Base-by-base conservation (phyloP, 805 yeast species). In the Saccharomycopsis olivae region DNA sequence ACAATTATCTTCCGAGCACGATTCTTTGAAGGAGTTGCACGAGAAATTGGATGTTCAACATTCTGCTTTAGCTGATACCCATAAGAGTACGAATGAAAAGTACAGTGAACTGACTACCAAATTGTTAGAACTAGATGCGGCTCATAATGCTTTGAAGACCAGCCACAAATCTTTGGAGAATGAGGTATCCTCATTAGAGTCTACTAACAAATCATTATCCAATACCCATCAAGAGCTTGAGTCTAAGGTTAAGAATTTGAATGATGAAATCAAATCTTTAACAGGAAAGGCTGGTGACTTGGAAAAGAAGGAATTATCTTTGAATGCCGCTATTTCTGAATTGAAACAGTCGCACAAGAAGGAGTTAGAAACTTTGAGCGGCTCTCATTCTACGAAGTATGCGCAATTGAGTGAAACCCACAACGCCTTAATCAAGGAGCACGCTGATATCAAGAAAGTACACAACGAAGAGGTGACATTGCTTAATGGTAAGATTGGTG, bases 181-280 rank as follows among this genome's bases (percentile, higher is more conserved):
- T n/a, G 18, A 20, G 4, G 17, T 17, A 15, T 16, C 17, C 9
- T 18, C 19, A 9, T 21, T 40, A 19, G 37, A 31, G 14, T 32
- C 44, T 9, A 29, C 19, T 16, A 18, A 33, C 17, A 39, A 39
- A 29, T 16, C 15, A 5, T 27, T 35, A 23, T 14, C n/a, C 19
- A 20, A 23, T 20, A 21, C 4, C 15, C 14, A n/a, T 11, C 38
- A 33, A 10, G 25, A 27, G 6, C 23, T 32, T 14, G 17, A 9
- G 2, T 43, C 32, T 35, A 19, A 38, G 34, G 17, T 43, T 25
- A 13, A 42, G 27, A 41, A 47, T 24, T 27, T 58, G 9, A 35
- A 5, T 17, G 5, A 14, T 2, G 6, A 38, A 19, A 20, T 25
- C 18, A 24, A 17, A 5, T 19, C 25, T 33, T 20, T 33, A 21